phyloP scores from a whole-genome alignment of 2,329 filamentous ascomycete genomes.

The Sporothrix curviconia region DNA sequence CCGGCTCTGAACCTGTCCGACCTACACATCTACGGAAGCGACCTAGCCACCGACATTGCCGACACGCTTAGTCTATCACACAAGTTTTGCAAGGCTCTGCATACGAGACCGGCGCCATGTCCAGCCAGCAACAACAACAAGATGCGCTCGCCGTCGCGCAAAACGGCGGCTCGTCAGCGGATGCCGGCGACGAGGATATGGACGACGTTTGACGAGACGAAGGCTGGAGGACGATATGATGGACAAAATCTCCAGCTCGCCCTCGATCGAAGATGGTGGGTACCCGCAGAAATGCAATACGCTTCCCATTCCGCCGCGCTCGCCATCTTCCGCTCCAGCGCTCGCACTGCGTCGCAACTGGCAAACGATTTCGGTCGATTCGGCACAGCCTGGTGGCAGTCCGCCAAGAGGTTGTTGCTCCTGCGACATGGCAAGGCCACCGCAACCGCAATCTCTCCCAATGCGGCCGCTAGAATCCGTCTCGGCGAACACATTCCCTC shows the following conservation, averaged over 20 bases:
- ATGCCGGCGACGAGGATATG: conserved; percentile 54
- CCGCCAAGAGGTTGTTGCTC: not conserved
- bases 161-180: conserved; percentile 48
- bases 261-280: conserved; percentile 98
- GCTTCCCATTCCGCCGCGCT: conserved; percentile 21
- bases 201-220: conserved; percentile 62
- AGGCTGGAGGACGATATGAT: conserved; percentile 74
- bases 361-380: not conserved
- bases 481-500: not conserved
- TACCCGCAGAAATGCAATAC: conserved; percentile 38
- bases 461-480: not conserved
- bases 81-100: conserved; percentile 11
- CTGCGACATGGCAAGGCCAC: conserved; percentile 1
- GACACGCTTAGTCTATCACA: conserved; percentile 31
- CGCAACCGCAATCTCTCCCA: not conserved
- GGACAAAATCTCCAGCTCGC: conserved; percentile 98
- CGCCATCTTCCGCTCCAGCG: not conserved
- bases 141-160: conserved; percentile 55
- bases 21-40: conserved; percentile 40
- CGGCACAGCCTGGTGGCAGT: conserved; percentile 8
- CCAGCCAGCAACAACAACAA: conserved; percentile 38
- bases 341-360: not conserved
- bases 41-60: conserved; percentile 36
- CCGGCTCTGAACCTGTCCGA: conserved; percentile 34
- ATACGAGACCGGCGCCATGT: conserved; percentile 18